Evolutionary conservation across 257 asterid species (phyloP), one percentile per base, ranked within the genome.

Genomic region (Eucommia ulmoides): DNA sequence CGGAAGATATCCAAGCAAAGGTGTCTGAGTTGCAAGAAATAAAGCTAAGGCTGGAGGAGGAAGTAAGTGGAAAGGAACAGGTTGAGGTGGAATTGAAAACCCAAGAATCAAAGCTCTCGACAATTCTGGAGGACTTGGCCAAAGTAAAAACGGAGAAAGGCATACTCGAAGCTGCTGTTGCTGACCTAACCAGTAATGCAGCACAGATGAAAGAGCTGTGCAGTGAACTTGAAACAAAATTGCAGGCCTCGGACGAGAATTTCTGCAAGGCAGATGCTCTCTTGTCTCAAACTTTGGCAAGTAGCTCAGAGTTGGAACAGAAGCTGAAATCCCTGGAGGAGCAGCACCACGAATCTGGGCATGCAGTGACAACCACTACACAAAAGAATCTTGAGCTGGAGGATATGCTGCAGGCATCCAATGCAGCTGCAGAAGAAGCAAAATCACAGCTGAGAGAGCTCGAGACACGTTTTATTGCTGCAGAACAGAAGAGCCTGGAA

Each of bases 181-280:
- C 80, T 26, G 83, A 82, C 53, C 65, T 78, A 19, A 85, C 75
- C 20, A 74, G 54, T 23, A 71, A 74, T 50, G 53, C 61, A 45
- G 55, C 60, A 55, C 81, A 69, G 66, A 58, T 80, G 84, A 85
- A 85, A 74, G 92, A 78, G 61, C 41, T 80, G 29, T 76, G 82
- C 68, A 64, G 61, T 57, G 92, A 80, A 17, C 94, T 89, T 17
- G 93, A 89, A 67, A 81, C 74, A 11, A 82, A 75, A 77, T 58
- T 82, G 88, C 77, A 76, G 71, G 65, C 60, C 29, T 85, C 98
- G 0, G 92, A 85, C 19, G 92, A 88, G 26, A 81, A 84, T 53
- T 84, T 79, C 67, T 38, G 59, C 68, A 81, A 79, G 54, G 71
- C 84, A 2, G 86, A 88, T 70, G 59, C 84, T 58, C 95, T 88